A percentile compares a stretch with the other conserved stretches of the same genome.
Evolutionary conservation across 2,329 filamentous ascomycete genomes (phyloP).

Genomic region (Cercospora sp.): DNA sequence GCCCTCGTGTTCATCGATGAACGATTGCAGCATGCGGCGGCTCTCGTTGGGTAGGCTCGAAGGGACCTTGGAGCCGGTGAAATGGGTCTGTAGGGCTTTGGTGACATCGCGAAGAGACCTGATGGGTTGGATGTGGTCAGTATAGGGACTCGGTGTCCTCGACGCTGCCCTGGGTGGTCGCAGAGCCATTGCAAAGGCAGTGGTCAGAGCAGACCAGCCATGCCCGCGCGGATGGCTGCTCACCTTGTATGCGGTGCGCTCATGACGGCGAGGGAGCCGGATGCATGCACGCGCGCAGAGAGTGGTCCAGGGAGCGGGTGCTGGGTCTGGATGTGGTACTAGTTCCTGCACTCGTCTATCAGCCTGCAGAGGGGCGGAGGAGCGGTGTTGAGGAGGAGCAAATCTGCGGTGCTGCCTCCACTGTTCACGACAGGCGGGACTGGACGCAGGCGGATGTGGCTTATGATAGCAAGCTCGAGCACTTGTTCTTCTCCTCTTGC

Average conservation of each 20-base stretch:
- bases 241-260: slow-evolving; percentile 8
- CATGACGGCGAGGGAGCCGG: slow-evolving; percentile 2
- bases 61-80: slow-evolving; percentile 44
- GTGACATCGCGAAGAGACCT: slow-evolving; percentile 54
- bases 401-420: not conserved
- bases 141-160: slow-evolving; percentile 17
- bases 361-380: not conserved
- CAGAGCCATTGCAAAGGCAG: slow-evolving; percentile 1
- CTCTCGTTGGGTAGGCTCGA: slow-evolving; percentile 65
- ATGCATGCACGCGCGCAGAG: not conserved
- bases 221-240: not conserved
- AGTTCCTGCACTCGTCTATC: not conserved
- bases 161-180: slow-evolving; percentile 1
- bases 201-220: not conserved
- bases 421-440: not conserved
- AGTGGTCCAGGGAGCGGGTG: not conserved
- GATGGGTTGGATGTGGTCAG: slow-evolving; percentile 7
- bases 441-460: not conserved
- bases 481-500: not conserved
- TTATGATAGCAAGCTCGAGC: not conserved
- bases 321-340: not conserved
- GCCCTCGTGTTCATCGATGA: slow-evolving; percentile 64
- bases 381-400: not conserved
- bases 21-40: slow-evolving; percentile 45
- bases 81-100: slow-evolving; percentile 48